These are phyloP conservation scores for Jatropha multifida DNA, from an alignment of 441 rosid species.

Conservation along the genomic window DNA sequence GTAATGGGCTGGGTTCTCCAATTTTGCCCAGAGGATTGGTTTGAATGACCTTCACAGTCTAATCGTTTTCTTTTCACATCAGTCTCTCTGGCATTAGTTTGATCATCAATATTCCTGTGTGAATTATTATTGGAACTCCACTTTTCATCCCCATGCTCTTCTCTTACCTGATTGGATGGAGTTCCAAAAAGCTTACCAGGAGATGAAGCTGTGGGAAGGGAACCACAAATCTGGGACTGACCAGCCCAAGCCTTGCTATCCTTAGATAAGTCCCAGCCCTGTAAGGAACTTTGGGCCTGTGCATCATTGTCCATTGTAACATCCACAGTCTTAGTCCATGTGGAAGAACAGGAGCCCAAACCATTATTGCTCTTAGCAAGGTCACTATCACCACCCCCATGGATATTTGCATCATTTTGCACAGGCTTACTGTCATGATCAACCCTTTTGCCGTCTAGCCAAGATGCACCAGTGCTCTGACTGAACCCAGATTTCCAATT, in stretches of 20 bases:
- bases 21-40: slow-evolving; percentile 58
- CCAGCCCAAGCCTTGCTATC: slow-evolving; percentile 33
- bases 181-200: slow-evolving; percentile 44
- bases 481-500: slow-evolving; percentile 27
- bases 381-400: slow-evolving; percentile 36
- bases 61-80: slow-evolving; percentile 46
- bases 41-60: slow-evolving; percentile 41
- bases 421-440: slow-evolving; percentile 45
- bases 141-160: slow-evolving; percentile 33
- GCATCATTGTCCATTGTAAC: slow-evolving; percentile 35
- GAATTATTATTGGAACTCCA: slow-evolving; percentile 36
- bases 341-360: slow-evolving; percentile 36
- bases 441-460: slow-evolving; percentile 35
- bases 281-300: slow-evolving; percentile 29
- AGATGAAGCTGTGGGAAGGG: slow-evolving; percentile 38
- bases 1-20: slow-evolving; percentile 54
- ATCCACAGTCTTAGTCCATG: slow-evolving; percentile 37
- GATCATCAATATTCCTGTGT: slow-evolving; percentile 31
- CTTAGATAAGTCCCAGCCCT: slow-evolving; percentile 35
- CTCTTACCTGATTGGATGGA: slow-evolving; percentile 26
- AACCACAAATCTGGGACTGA: slow-evolving; percentile 44
- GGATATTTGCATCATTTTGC: slow-evolving; percentile 41
- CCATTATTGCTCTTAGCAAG: slow-evolving; percentile 27
- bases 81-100: slow-evolving; percentile 29
- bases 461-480: slow-evolving; percentile 30